A percentile compares a stretch with the other conserved stretches of the same genome.
phyloP scores from a whole-genome alignment of 2,329 filamentous ascomycete genomes.

The Alternaria solani region DNA sequence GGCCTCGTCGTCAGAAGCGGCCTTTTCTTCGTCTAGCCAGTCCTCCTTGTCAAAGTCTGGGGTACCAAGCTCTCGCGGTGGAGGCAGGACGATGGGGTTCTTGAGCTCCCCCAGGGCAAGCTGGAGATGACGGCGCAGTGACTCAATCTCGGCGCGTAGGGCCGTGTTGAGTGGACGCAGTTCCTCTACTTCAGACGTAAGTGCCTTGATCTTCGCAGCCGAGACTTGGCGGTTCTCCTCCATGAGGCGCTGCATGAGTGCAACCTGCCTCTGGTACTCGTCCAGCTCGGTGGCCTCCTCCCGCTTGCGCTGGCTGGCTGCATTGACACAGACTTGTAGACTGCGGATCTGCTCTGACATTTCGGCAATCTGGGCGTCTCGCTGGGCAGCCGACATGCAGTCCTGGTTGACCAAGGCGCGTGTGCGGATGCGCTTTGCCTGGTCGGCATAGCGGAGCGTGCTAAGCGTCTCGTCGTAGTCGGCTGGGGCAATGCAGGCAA shows the following conservation, averaged over 20 bases:
- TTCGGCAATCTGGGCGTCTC: conserved; percentile 90
- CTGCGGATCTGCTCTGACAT: conserved; percentile 95
- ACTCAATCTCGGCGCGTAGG: conserved; percentile 76
- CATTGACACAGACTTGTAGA: conserved; percentile 76
- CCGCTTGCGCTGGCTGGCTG: conserved; percentile 70
- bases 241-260: conserved; percentile 92
- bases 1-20: conserved; percentile 42
- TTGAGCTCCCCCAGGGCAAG: conserved; percentile 85
- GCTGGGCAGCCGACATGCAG: conserved; percentile 87
- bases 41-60: conserved; percentile 46
- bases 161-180: conserved; percentile 64
- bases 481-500: conserved; percentile 92
- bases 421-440: conserved; percentile 96
- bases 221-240: conserved; percentile 90
- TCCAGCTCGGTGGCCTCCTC: conserved; percentile 87
- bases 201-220: conserved; percentile 90
- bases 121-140: conserved; percentile 84
- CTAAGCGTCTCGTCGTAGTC: conserved; percentile 98
- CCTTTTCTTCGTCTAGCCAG: conserved; percentile 39
- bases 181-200: conserved; percentile 64
- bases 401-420: conserved; percentile 96
- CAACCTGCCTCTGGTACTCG: conserved; percentile 91
- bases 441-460: conserved; percentile 94
- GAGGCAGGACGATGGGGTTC: conserved; percentile 80
- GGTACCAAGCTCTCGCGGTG: conserved; percentile 36